phyloP scores from a whole-genome alignment of 768 basidiomycete genomes.

The Infundibulicybe gibba region DNA sequence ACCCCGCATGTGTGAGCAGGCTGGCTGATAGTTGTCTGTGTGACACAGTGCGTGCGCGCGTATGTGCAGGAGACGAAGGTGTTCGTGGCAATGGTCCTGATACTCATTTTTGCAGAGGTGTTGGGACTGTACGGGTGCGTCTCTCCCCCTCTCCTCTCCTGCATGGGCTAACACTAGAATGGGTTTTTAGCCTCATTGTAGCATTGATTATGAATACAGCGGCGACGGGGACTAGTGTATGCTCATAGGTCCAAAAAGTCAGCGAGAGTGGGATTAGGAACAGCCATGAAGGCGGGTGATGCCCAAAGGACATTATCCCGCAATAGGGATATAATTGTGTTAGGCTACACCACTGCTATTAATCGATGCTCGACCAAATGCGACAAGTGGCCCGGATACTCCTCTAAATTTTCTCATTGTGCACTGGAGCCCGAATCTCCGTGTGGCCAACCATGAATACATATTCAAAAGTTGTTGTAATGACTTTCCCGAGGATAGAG shows the following conservation, averaged over 20 bases:
- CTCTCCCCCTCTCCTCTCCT: not conserved
- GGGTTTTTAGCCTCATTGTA: conserved; percentile 62
- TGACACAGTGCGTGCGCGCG: conserved; percentile 76
- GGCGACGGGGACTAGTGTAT: conserved; percentile 43
- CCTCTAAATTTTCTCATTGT: no score
- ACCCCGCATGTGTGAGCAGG: not conserved
- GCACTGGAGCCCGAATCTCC: no score
- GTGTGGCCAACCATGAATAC: no score
- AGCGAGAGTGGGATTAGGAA: no score
- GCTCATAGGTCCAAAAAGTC: conserved; percentile 15
- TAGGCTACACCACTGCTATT: no score
- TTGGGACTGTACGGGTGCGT: conserved; percentile 82
- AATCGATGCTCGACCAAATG: no score
- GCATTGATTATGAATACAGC: conserved; percentile 89
- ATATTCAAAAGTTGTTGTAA: no score
- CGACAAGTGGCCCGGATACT: no score
- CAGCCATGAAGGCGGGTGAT: conserved; percentile 5
- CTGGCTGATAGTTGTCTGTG: not conserved
- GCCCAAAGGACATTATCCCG: no score
- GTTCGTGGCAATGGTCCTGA: conserved; percentile 95
- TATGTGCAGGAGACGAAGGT: conserved; percentile 89
- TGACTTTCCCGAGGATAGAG: no score
- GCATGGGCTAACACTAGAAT: not conserved
- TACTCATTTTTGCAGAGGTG: conserved; percentile 91
- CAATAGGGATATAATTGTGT: no score